These are phyloP conservation scores for Penicillium cosmopolitanum DNA, from an alignment of 495 filamentous ascomycete genomes.

Conservation along the genomic window DNA sequence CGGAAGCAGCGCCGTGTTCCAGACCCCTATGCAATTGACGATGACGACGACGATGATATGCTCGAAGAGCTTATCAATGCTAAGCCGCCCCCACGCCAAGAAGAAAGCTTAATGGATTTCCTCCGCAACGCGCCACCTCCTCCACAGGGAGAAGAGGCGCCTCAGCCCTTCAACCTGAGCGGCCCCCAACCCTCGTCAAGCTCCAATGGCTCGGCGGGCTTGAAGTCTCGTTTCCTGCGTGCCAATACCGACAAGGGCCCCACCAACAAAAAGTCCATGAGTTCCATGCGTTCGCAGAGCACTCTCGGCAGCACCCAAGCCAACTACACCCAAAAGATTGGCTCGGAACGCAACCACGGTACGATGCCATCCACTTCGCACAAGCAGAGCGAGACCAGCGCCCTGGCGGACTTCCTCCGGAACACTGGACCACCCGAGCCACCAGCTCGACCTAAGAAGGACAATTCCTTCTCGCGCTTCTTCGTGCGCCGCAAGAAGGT, in stretches of 20 bases:
- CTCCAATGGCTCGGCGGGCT: conserved; percentile 48
- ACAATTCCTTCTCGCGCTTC: conserved; percentile 41
- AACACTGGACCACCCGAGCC: conserved; percentile 72
- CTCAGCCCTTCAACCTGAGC: conserved; percentile 39
- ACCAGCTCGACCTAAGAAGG: conserved; percentile 24
- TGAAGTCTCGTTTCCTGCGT: conserved; percentile 67
- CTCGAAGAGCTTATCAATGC: conserved; percentile 62
- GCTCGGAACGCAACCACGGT: conserved; percentile 39
- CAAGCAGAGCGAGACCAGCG: conserved; percentile 60
- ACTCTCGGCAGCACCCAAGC: conserved; percentile 24
- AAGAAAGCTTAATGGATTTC: conserved; percentile 85
- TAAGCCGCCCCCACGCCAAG: conserved; percentile 50
- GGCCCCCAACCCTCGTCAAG: conserved; percentile 46
- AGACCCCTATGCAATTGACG: conserved; percentile 92
- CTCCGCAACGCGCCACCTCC: conserved; percentile 82
- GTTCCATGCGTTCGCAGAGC: conserved; percentile 39
- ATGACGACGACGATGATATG: conserved; percentile 77
- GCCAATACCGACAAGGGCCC: conserved; percentile 32
- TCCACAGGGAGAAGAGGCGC: conserved; percentile 48
- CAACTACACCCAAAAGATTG: conserved; percentile 46
- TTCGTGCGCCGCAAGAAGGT: conserved; percentile 49
- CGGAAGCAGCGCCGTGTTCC: conserved; percentile 77
- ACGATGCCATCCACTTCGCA: conserved; percentile 31
- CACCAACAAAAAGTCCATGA: conserved; percentile 35
- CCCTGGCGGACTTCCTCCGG: conserved; percentile 79